Conservation (phyloP, 2,329 filamentous ascomycete genomes). For the Elsinoe necatrix region DNA sequence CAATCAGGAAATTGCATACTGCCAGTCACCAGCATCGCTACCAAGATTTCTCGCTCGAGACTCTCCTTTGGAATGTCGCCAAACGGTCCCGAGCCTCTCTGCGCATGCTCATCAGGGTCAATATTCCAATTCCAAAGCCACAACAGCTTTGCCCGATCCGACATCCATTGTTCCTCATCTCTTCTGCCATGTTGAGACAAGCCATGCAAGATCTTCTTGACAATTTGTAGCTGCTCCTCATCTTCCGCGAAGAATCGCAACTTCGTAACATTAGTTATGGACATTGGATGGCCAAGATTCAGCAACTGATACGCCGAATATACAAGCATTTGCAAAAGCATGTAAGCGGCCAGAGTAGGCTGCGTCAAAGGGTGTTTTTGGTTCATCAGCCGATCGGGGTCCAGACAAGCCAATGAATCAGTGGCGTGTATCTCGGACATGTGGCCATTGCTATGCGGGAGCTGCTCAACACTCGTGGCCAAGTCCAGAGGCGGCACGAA, state of each 20-base stretch:
- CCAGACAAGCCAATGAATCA: slow-evolving; percentile 22
- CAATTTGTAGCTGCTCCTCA: slow-evolving; percentile 55
- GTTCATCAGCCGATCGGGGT: slow-evolving; percentile 44
- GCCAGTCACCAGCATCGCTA: slow-evolving; percentile 28
- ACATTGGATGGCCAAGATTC: slow-evolving; percentile 34
- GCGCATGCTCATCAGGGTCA: slow-evolving; percentile 32
- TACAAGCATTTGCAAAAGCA: slow-evolving; percentile 55
- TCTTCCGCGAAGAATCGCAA: slow-evolving; percentile 56
- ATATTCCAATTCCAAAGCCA: slow-evolving; percentile 69
- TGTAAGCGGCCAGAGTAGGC: slow-evolving; percentile 48
- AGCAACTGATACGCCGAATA: slow-evolving; percentile 40
- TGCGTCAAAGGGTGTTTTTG: slow-evolving; percentile 57
- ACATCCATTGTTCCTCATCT: slow-evolving; percentile 57
- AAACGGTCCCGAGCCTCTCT: slow-evolving; percentile 41
- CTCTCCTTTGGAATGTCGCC: slow-evolving; percentile 52
- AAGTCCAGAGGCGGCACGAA: slow-evolving; percentile 48
- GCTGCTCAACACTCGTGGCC: slow-evolving; percentile 32
- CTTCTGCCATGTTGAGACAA: slow-evolving; percentile 42
- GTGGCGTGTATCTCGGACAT: slow-evolving; percentile 24
- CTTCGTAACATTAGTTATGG: slow-evolving; percentile 43
- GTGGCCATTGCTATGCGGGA: slow-evolving; percentile 36
- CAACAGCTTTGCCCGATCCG: slow-evolving; percentile 54
- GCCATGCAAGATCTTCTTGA: slow-evolving; percentile 51
- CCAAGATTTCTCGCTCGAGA: slow-evolving; percentile 64
- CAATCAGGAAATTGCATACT: background rate